Evolutionary conservation across 2,329 filamentous ascomycete genomes (phyloP).

Genomic region (Pseudocercospora cruenta): DNA sequence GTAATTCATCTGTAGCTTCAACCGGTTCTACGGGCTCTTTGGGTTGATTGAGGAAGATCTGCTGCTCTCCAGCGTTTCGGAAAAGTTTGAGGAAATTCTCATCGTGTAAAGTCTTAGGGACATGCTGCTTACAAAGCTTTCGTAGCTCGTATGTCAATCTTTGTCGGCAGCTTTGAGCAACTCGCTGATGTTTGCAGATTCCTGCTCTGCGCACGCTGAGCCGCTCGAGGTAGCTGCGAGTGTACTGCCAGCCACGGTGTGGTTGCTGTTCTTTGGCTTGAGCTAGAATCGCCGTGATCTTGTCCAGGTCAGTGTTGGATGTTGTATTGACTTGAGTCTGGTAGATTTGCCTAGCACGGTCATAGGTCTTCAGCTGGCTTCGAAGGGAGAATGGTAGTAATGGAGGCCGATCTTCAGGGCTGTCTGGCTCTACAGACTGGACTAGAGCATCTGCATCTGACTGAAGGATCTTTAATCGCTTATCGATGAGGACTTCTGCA

Average conservation of each 20-base stretch:
- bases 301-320: not conserved
- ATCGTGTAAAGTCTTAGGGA: not conserved
- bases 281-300: not conserved
- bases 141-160: slow-evolving; percentile 3
- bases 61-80: not conserved
- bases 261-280: not conserved
- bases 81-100: not conserved
- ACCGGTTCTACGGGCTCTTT: not conserved
- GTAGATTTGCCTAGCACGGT: not conserved
- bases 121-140: slow-evolving; percentile 9
- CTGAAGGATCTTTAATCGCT: not conserved
- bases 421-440: not conserved
- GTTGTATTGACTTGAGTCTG: not conserved
- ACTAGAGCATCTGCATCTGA: not conserved
- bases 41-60: not conserved
- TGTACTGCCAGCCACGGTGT: slow-evolving; percentile 1
- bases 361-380: not conserved
- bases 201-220: not conserved
- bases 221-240: not conserved
- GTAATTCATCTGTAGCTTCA: not conserved
- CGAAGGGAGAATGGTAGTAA: not conserved
- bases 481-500: not conserved
- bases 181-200: not conserved
- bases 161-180: not conserved
- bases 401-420: not conserved